Evolutionary conservation across 495 filamentous ascomycete genomes (phyloP).

Genomic region (Aspergillus biplanus): DNA sequence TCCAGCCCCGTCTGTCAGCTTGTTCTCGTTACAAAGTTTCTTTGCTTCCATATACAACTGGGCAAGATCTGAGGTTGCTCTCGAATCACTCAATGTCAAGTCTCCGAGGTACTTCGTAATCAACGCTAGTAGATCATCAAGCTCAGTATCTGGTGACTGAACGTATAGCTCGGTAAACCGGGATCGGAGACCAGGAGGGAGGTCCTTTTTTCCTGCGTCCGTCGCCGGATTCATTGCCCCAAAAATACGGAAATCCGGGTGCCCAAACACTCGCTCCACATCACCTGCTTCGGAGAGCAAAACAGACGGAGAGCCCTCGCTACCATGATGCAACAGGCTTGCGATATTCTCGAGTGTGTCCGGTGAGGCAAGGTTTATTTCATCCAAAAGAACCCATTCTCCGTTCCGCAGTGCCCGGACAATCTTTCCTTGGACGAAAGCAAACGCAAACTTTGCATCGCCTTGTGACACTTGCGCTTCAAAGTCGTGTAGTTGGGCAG

Average conservation of each 20-base stretch:
- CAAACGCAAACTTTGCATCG: conserved; percentile 84
- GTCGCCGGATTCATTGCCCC: conserved; percentile 99
- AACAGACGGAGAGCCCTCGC: conserved; percentile 71
- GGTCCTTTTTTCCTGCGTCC: conserved; percentile 92
- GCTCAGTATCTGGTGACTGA: conserved; percentile 79
- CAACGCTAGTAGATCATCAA: conserved; percentile 80
- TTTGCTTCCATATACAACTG: conserved; percentile 86
- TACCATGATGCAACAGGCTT: conserved; percentile 74
- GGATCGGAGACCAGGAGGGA: conserved; percentile 80
- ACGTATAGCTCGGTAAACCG: conserved; percentile 96
- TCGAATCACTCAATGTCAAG: conserved; percentile 63
- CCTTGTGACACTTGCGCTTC: conserved; percentile 79
- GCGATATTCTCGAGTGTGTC: conserved; percentile 94
- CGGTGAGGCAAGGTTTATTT: conserved; percentile 93
- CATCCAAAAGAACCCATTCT: conserved; percentile 97
- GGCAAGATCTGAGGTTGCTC: conserved; percentile 75
- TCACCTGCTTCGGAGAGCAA: conserved; percentile 90
- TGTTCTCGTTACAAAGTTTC: conserved; percentile 75
- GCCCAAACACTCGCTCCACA: conserved; percentile 83
- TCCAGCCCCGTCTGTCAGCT: conserved; percentile 88
- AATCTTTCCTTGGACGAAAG: conserved; percentile 93
- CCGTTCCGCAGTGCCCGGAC: conserved; percentile 91
- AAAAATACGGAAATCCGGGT: conserved; percentile 94
- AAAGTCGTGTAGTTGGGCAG: conserved; percentile 73
- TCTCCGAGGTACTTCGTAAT: conserved; percentile 83